Evolutionary conservation across 78 protist species (phyloP), one percentile per base, ranked within the genome.

Genomic region (Mantamonas sphyraenae): DNA sequence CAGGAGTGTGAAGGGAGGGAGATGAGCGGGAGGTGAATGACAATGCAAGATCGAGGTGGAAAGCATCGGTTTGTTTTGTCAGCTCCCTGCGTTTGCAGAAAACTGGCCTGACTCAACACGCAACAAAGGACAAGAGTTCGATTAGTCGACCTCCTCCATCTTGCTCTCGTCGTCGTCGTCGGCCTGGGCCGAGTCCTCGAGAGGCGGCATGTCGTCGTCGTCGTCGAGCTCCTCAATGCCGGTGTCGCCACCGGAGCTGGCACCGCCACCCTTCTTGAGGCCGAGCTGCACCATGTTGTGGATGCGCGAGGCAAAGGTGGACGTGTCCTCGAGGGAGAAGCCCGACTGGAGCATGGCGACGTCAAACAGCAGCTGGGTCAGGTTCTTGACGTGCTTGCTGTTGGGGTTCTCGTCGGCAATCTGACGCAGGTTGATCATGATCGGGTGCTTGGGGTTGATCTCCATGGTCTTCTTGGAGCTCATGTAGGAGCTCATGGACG

Each of bases 281-380:
- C 98, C 96, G 28, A 96, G 82, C 87, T 90, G 84, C 86, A 98
- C 89, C 94, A 98, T 95, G 62, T 96, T 76, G 83, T 95, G 93
- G 83, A 98, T 95, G 79, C 99, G 95, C 40, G 65, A 39, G 24
- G 96, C 87, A 69, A 89, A 95, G 34, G 53, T 38, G 39, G 90
- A 39, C 62, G 99, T 95, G 78, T 96, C 97, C 19, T 95, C 98
- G 37, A 98, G 86, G 53, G 88, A 28, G 93, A 95, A 98, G 74
- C 99, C 99, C 40, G 99, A 95, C 39, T 93, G 77, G 60, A 98
- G 74, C 64, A 98, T 82, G 40, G 99, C 66, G 20, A 99, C 94
- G 71, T 98, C 99, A 84, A 76, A 98, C 34, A 98, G 84, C 40
- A 98, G 83, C 83, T 26, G 76, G 62, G 92, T 86, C 33, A 94